Base-by-base conservation (phyloP, 345 rosid species). In the Hypericum perforatum region DNA sequence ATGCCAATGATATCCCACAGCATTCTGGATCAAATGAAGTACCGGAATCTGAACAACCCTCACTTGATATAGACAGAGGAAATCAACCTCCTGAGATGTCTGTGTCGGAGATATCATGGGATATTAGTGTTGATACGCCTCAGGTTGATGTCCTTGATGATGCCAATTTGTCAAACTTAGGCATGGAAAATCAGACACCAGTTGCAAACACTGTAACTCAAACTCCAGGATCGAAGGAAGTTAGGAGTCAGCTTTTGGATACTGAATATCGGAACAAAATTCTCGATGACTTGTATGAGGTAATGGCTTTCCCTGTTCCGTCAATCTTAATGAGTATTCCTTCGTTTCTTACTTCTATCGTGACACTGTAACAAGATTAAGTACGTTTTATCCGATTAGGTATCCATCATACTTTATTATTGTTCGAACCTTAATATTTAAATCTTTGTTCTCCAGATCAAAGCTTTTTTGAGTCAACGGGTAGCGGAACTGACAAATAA, bases 221-320 rank as follows among this genome's bases (percentile, higher is more conserved):
- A 67, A 60, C 65, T 58, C 57, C 49, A 46, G 84, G 65, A 66
- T 64, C 54, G 54, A 66, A 58, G 70, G 77, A 65, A 65, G 79
- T 59, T 57, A 82, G 88, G 65, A 88, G 98, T 73, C 92, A 77
- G 76, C 74, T 92, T 47, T 63, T 85, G 82, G 91, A 78, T 60
- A 83, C 95, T 11, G 96, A 88, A 52, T 92, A 79, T 72, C 71
- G 98, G 63, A 92, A 83, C 59, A 88, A 77, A 71, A 81, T 92
- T 62, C 94, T 92, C 36, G 96, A 92, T 65, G 98, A 92, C 75
- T 71, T 85, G 46, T 76, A 83, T 52, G 94, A 92, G 96, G 98
- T 92, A 74, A n/a, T 41, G 52, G n/a, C 36, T 53, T 9, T 1
- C 36, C 53, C 37, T 9, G 29, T 12, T 39, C 15, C 52, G 52